Conservation (phyloP, 2,329 filamentous ascomycete genomes). For the Lomentospora prolificans region DNA sequence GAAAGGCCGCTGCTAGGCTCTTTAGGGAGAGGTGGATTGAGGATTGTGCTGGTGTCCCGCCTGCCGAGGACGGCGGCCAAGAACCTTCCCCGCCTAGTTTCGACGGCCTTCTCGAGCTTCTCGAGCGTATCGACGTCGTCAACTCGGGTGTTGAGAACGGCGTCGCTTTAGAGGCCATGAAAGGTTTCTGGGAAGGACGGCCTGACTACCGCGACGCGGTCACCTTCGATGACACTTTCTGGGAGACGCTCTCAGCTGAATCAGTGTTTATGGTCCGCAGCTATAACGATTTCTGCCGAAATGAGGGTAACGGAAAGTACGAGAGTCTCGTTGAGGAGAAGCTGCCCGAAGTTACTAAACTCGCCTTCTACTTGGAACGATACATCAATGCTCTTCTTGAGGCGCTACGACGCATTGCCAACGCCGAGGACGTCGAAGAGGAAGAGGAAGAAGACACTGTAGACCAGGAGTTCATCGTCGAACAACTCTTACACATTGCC, state of each 20-base stretch:
- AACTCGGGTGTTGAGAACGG: conserved; percentile 85
- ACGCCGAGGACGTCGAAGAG: conserved; percentile 46
- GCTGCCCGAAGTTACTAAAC: conserved; percentile 84
- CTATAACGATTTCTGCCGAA: conserved; percentile 87
- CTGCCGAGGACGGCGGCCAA: conserved; percentile 46
- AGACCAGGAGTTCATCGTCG: conserved; percentile 90
- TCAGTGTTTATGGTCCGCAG: conserved; percentile 83
- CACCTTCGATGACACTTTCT: conserved; percentile 64
- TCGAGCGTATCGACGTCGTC: conserved; percentile 89
- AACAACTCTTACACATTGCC: conserved; percentile 88
- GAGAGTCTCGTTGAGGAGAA: conserved; percentile 77
- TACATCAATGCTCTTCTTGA: conserved; percentile 64
- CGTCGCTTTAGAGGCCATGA: conserved; percentile 89
- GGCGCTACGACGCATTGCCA: conserved; percentile 46
- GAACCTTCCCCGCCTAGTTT: conserved; percentile 52
- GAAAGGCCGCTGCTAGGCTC: conserved; percentile 79
- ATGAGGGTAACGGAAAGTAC: conserved; percentile 62
- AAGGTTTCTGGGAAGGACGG: conserved; percentile 88
- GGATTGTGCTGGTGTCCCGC: conserved; percentile 66
- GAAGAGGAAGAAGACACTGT: conserved; percentile 74
- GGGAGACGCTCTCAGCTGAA: conserved; percentile 74
- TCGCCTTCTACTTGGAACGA: conserved; percentile 77
- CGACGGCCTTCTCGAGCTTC: conserved; percentile 76
- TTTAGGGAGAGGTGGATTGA: conserved; percentile 98
- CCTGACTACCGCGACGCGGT: conserved; percentile 70